These are phyloP conservation scores for Ophiostoma piceae DNA, from an alignment of 2,329 filamentous ascomycete species.

Conservation along the genomic window DNA sequence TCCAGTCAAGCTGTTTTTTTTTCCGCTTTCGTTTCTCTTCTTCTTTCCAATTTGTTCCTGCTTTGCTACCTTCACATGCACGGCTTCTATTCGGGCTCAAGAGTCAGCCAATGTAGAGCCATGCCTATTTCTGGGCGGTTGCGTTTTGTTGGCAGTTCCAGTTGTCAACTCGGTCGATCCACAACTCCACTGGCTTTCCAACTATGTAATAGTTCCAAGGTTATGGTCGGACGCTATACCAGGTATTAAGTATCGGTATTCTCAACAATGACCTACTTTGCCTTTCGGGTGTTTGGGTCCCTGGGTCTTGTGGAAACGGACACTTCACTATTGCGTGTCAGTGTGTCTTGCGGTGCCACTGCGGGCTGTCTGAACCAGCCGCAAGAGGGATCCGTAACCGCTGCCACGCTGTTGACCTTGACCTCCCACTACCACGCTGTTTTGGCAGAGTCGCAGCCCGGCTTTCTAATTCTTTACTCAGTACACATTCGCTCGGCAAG, in stretches of 20 bases:
- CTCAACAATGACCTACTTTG: not conserved
- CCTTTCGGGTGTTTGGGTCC: too few relatives aligned
- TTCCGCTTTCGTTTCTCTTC: not conserved
- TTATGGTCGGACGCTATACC: not conserved
- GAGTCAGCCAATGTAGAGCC: not conserved
- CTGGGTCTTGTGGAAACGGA: not conserved
- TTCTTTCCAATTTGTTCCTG: not conserved
- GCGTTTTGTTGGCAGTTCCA: not conserved
- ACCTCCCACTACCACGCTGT: too few relatives aligned
- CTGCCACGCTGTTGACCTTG: not conserved
- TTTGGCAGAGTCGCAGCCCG: too few relatives aligned
- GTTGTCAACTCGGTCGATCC: not conserved
- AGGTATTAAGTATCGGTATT: not conserved
- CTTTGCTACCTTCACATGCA: too few relatives aligned
- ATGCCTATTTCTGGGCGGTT: not conserved
- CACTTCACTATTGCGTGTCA: too few relatives aligned
- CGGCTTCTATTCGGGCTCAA: too few relatives aligned
- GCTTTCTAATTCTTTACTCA: too few relatives aligned
- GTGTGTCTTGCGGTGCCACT: not conserved
- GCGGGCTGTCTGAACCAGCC: not conserved
- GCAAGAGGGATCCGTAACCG: not conserved
- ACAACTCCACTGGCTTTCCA: not conserved
- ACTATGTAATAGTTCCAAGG: slow-evolving; percentile 5
- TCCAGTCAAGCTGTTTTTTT: too few relatives aligned
- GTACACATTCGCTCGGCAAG: too few relatives aligned